Evolutionary conservation across 2,329 filamentous ascomycete species (phyloP), one percentile per base, ranked within the genome.

Genomic region (Diaporthe sp.): DNA sequence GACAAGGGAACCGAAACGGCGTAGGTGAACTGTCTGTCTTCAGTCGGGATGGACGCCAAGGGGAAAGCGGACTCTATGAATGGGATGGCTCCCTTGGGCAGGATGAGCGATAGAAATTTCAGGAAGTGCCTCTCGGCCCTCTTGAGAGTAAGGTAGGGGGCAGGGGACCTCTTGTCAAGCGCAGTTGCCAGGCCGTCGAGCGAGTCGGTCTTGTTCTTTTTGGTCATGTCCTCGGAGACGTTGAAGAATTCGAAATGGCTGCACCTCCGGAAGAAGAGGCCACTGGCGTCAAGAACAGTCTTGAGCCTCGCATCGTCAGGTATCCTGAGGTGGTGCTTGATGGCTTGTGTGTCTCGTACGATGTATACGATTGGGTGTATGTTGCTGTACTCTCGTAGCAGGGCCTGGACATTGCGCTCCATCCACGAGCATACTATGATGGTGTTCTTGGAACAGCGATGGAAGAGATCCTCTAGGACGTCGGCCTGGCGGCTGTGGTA

Each of bases 221-320:
- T 72, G 8, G 54, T 42, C 54, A 76, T 30, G 38, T 76, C 74
- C 79, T 94, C 92, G 2, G 92, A 92, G 22, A 94, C 85, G 78
- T 95, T 95, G 85, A 92, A 95, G 81, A 95, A 96, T 79, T 95
- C 93, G 76, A 93, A 89, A 77, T 94, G 95, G 15, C 92, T 92
- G 80, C 92, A 94, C 2, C 87, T 87, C 66, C 92, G 87, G 77
- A 94, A 91, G 22, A 93, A 88, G 2, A 87, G 84, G 30, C 86
- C 87, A 77, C 88, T 90, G 19, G 88, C 87, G 25, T 88, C 86
- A 35, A 94, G 82, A 9, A 94, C 85, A 60, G 89, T 89, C 57
- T 87, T 84, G 2, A 92, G 86, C 77, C 90, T 91, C 50, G 86
- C 84, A 38, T 87, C 83, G 67, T 91, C 87, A 78, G 86, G 86